These are phyloP conservation scores for Aspergillus tubingensis DNA, from an alignment of 2,329 filamentous ascomycete species.

Conservation along the genomic window DNA sequence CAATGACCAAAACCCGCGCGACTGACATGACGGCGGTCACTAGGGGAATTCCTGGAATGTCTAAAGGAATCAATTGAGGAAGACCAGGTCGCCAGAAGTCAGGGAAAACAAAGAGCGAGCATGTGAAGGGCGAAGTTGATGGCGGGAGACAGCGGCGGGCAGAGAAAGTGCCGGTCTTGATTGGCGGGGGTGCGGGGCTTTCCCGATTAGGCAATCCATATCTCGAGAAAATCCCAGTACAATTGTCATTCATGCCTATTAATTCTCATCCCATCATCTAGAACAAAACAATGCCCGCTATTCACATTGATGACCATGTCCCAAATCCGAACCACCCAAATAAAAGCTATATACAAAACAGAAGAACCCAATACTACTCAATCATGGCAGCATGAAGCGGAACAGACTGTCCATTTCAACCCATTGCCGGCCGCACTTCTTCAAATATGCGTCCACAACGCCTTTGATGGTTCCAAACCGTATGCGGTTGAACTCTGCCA, in stretches of 20 bases:
- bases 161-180: conserved; percentile 4
- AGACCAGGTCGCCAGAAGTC: neutral
- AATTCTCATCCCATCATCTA: conserved; percentile 15
- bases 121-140: neutral
- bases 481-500: conserved; percentile 79
- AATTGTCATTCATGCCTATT: conserved; percentile 13
- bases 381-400: conserved; percentile 54
- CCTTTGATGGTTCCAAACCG: conserved; percentile 75
- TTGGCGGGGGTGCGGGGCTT: conserved; percentile 19
- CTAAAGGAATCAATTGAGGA: neutral
- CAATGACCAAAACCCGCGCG: conserved; percentile 73
- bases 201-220: neutral
- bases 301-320: conserved; percentile 11
- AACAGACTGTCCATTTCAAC: conserved; percentile 92
- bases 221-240: neutral
- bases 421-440: conserved; percentile 88
- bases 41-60: neutral
- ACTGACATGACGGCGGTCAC: conserved; percentile 33
- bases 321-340: conserved; percentile 8
- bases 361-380: conserved; percentile 17
- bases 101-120: neutral
- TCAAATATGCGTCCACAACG: conserved; percentile 79
- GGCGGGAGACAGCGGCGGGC: neutral
- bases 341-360: conserved; percentile 27
- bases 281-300: conserved; percentile 13